A percentile compares a stretch with the other conserved stretches of the same genome.
Conservation (phyloP, 1,284 basidiomycete species). For the Trametes sp. region DNA sequence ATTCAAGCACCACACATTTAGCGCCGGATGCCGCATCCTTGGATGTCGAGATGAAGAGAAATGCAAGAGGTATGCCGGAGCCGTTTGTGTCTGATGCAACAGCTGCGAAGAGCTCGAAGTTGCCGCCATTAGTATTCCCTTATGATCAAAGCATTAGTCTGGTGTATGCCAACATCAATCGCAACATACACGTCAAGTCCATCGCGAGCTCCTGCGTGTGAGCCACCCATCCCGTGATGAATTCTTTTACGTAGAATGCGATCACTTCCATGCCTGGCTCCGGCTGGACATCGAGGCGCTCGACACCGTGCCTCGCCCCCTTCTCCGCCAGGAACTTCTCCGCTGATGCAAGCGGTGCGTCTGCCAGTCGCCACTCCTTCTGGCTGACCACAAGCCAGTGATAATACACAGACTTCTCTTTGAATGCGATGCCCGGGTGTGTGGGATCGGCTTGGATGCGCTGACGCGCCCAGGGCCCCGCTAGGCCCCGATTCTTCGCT, state of each 20-base stretch:
- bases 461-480: too few species aligned
- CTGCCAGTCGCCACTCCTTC: constrained; percentile 13
- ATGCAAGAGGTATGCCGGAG: constrained; percentile 27
- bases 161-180: not conserved
- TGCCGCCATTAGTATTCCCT: constrained; percentile 27
- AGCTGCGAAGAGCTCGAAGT: constrained; percentile 28
- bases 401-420: constrained; percentile 20
- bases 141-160: not conserved
- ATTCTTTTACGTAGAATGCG: constrained; percentile 25
- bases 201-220: constrained; percentile 27
- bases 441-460: too few species aligned
- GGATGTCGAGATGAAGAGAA: constrained; percentile 19
- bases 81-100: constrained; percentile 26
- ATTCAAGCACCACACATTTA: constrained; percentile 13
- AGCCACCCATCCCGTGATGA: constrained; percentile 19
- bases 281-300: constrained; percentile 7
- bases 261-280: constrained; percentile 17
- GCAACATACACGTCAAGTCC: constrained; percentile 28
- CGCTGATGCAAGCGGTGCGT: constrained; percentile 18
- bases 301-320: not conserved
- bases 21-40: constrained; percentile 16
- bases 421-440: too few species aligned
- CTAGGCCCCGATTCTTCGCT: too few species aligned
- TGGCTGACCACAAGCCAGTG: constrained; percentile 20
- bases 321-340: not conserved